Conservation (phyloP, 495 filamentous ascomycete genomes). For the Penicillium salamii region DNA sequence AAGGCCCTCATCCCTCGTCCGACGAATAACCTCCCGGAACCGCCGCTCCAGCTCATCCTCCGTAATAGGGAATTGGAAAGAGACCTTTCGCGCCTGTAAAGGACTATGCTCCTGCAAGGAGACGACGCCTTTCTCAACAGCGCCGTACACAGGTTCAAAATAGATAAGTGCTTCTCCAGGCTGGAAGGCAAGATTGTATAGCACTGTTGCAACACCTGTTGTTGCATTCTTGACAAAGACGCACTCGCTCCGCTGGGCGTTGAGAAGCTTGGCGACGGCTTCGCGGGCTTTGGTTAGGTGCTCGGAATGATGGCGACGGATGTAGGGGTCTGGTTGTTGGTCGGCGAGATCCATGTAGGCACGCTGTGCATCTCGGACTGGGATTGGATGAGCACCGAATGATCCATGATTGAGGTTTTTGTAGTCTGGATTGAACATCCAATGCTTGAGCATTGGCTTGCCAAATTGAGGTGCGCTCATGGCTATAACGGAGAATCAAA, state of each 20-base stretch:
- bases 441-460: constrained; percentile 61
- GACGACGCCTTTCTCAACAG: constrained; percentile 65
- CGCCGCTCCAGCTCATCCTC: constrained; percentile 54
- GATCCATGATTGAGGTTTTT: constrained; percentile 85
- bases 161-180: constrained; percentile 60
- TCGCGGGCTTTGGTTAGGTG: constrained; percentile 61
- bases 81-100: constrained; percentile 37
- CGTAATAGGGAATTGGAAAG: constrained; percentile 54
- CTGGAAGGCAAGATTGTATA: constrained; percentile 64
- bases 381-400: constrained; percentile 69
- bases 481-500: too few relatives aligned
- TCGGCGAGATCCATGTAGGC: constrained; percentile 61
- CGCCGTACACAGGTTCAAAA: constrained; percentile 76
- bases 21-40: constrained; percentile 49
- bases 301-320: constrained; percentile 57
- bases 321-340: constrained; percentile 66
- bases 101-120: constrained; percentile 62
- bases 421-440: constrained; percentile 65
- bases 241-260: constrained; percentile 57
- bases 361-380: constrained; percentile 55
- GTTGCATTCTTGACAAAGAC: constrained; percentile 85
- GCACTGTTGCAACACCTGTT: constrained; percentile 73
- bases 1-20: constrained; percentile 42
- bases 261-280: constrained; percentile 61
- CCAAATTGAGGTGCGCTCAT: constrained; percentile 60